Evolutionary conservation across 176 grass and related monocot species (phyloP), one percentile per base, ranked within the genome.

Genomic region (Oryza punctata): DNA sequence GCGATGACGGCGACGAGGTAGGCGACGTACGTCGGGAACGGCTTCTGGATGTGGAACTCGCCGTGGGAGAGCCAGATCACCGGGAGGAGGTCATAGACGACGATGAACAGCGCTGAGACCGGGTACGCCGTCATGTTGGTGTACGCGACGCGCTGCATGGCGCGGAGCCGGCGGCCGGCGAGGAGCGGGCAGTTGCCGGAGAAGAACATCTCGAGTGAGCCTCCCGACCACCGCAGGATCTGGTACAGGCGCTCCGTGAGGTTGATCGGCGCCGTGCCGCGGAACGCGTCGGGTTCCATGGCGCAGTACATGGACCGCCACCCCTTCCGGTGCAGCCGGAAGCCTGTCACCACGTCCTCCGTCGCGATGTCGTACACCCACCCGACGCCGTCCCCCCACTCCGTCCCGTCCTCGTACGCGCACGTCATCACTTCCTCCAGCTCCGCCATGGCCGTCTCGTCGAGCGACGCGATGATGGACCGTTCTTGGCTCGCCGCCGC

Each of bases 321-420:
- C 46, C 72, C 72, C 5, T 27, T 12, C 26, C 72, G 44, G 72
- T 75, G 72, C 3, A 75, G 26, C 26, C 72, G 72, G 72, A 75
- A 54, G 26, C 72, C 72, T 16, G 72, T 75, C 72, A 75, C 72
- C 72, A 54, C 72, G 47, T 75, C 72, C 27, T 75, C 72, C 27
- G 72, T 75, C 16, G 27, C 46, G 18, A 75, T 54, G 26, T 75
- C 32, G 47, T 57, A 75, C 72, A 75, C 72, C 46, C 72, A 57
- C 9, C 47, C 72, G 10, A 75, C 27, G 10, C 18, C 9, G 9
- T 32, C 11, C 10, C 47, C 47, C 72, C 72, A 75, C 1, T 50
- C 46, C 27, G 72, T 75, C 14, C 27, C 72, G 8, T 75, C 46
- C 72, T 75, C 72, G 47, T 75, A 75, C 28, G 26, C 27, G 28